Percentiles rank a stretch among this genome's conserved stretches.
phyloP scores from a whole-genome alignment of 805 yeast species.

The Metschnikowia reukaufii region DNA sequence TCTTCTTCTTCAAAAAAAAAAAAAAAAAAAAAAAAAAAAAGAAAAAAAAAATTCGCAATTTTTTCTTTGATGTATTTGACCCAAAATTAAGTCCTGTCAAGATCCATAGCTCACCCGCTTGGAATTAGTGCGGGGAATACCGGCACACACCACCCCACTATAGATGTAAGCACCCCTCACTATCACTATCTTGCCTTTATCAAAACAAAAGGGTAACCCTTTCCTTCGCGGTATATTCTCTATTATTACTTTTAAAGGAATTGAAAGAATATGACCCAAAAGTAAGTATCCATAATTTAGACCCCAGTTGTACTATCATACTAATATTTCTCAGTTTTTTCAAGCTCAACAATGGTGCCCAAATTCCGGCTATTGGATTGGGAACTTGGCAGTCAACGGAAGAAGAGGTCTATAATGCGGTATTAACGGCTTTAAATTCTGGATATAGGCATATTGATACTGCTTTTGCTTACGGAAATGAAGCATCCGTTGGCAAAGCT shows the following conservation, averaged over 20 bases:
- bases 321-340: slow-evolving; percentile 21
- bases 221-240: no score
- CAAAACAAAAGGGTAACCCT: no score
- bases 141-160: neutral
- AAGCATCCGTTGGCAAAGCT: slow-evolving; percentile 59
- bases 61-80: no score
- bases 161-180: no score
- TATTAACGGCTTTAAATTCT: slow-evolving; percentile 55
- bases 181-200: no score
- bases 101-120: no score
- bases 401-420: slow-evolving; percentile 58
- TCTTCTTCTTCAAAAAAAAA: no score
- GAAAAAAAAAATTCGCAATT: no score
- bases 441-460: slow-evolving; percentile 53
- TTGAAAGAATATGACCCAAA: neutral
- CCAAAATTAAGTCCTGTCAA: no score
- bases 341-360: slow-evolving; percentile 55
- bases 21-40: no score
- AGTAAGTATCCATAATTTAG: neutral
- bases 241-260: no score
- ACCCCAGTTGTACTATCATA: neutral
- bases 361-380: slow-evolving; percentile 66
- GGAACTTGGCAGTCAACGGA: slow-evolving; percentile 71
- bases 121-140: neutral
- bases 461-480: slow-evolving; percentile 58